Evolutionary conservation across 495 filamentous ascomycete species (phyloP).

Genomic region (Penicillium angulare): DNA sequence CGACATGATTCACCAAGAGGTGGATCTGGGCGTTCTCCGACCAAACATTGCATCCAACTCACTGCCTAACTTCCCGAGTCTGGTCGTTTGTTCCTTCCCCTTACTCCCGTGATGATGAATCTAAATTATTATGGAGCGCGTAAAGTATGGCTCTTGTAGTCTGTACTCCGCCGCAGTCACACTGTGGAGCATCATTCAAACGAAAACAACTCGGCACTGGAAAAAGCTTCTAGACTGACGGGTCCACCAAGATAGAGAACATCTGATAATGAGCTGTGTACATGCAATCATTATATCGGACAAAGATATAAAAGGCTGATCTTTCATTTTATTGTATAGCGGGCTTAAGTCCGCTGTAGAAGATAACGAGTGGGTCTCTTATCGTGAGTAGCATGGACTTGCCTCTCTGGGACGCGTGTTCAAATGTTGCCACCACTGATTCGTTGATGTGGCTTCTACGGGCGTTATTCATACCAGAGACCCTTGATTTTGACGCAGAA

Average conservation of each 20-base stretch:
- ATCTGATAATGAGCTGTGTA: background rate
- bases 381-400: slow-evolving; percentile 25
- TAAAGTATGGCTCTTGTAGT: too few species aligned
- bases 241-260: background rate
- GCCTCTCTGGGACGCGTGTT: slow-evolving; percentile 16
- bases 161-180: too few species aligned
- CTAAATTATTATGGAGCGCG: too few species aligned
- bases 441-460: too few species aligned
- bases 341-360: slow-evolving; percentile 4
- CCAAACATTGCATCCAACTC: background rate
- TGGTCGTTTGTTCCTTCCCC: background rate
- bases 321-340: background rate
- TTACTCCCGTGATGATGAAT: background rate
- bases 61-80: background rate
- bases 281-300: background rate
- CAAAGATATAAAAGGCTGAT: background rate
- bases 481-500: too few species aligned
- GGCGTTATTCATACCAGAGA: too few species aligned
- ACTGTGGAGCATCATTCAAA: too few species aligned
- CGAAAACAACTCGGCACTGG: background rate
- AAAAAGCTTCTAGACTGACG: background rate
- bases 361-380: slow-evolving; percentile 8
- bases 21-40: background rate
- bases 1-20: background rate
- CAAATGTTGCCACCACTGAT: slow-evolving; percentile 15